A percentile compares a stretch with the other conserved stretches of the same genome.
These are phyloP conservation scores for Chalaropsis ovoidea DNA, from an alignment of 2,329 filamentous ascomycete species.

Conservation along the genomic window DNA sequence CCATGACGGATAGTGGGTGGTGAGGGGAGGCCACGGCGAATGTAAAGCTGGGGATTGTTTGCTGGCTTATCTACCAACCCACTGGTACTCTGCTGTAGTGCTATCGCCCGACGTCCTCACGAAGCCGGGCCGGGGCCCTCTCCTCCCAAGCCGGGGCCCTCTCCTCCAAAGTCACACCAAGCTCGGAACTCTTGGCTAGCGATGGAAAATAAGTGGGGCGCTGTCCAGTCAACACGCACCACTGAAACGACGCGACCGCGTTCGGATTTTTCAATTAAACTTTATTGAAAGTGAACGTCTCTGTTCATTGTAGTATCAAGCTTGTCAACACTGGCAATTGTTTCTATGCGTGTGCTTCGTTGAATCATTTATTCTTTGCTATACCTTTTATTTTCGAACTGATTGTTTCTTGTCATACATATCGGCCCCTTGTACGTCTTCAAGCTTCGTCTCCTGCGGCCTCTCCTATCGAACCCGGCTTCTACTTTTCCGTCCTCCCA, in stretches of 20 bases:
- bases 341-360: too few species aligned
- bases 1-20: constrained; percentile 36
- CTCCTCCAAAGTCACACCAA: background rate
- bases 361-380: too few species aligned
- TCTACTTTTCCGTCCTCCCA: background rate
- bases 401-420: too few species aligned
- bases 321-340: background rate
- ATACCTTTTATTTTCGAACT: too few species aligned
- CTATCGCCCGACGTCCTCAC: too few species aligned
- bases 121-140: too few species aligned
- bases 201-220: background rate
- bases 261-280: constrained; percentile 6
- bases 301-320: background rate
- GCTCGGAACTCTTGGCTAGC: background rate
- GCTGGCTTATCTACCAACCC: too few species aligned
- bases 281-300: background rate
- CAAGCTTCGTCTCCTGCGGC: background rate
- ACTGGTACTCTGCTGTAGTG: too few species aligned
- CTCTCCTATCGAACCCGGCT: background rate
- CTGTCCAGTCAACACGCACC: background rate
- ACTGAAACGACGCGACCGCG: constrained; percentile 3
- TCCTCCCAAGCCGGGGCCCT: background rate
- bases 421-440: background rate
- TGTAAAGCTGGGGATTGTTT: too few species aligned
- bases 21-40: background rate